phyloP scores from a whole-genome alignment of 2,329 filamentous ascomycete species.

The Ascochyta pisi region DNA sequence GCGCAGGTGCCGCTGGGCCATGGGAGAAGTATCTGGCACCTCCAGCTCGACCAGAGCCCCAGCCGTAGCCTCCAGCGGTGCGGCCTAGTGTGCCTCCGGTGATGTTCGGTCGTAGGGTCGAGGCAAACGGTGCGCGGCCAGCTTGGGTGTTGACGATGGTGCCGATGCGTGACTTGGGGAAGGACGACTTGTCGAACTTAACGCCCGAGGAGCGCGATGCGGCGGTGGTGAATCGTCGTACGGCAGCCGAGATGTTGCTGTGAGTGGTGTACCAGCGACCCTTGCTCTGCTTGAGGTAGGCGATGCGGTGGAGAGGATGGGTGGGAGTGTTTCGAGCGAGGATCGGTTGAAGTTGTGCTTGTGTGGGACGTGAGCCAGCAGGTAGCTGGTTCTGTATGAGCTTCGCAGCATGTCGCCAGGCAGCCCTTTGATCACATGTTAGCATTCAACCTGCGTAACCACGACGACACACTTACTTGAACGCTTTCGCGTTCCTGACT shows the following conservation, averaged over 20 bases:
- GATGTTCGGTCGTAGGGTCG: slow-evolving; percentile 86
- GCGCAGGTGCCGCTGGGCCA: slow-evolving; percentile 80
- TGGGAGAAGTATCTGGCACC: slow-evolving; percentile 90
- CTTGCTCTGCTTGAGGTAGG: slow-evolving; percentile 68
- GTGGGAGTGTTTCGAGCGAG: slow-evolving; percentile 63
- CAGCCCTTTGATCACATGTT: slow-evolving; percentile 48
- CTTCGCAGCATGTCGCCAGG: slow-evolving; percentile 56
- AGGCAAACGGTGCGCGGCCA: slow-evolving; percentile 83
- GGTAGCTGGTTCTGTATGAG: slow-evolving; percentile 55
- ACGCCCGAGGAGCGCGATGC: slow-evolving; percentile 47
- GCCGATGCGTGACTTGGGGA: slow-evolving; percentile 64
- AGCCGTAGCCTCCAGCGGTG: slow-evolving; percentile 85
- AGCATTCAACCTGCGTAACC: slow-evolving; percentile 9
- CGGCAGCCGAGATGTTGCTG: slow-evolving; percentile 51
- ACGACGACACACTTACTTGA: slow-evolving; percentile 42
- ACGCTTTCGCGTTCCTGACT: slow-evolving; percentile 51
- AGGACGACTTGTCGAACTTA: slow-evolving; percentile 59
- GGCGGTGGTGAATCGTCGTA: slow-evolving; percentile 61
- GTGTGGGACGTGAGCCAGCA: slow-evolving; percentile 51
- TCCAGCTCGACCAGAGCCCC: slow-evolving; percentile 72
- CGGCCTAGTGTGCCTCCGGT: slow-evolving; percentile 86
- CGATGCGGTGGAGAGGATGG: slow-evolving; percentile 67
- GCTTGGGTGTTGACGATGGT: slow-evolving; percentile 68
- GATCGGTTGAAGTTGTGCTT: slow-evolving; percentile 64
- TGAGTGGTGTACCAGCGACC: slow-evolving; percentile 69